Conservation (phyloP, 2,329 filamentous ascomycete genomes). For the Fusarium buharicum region DNA sequence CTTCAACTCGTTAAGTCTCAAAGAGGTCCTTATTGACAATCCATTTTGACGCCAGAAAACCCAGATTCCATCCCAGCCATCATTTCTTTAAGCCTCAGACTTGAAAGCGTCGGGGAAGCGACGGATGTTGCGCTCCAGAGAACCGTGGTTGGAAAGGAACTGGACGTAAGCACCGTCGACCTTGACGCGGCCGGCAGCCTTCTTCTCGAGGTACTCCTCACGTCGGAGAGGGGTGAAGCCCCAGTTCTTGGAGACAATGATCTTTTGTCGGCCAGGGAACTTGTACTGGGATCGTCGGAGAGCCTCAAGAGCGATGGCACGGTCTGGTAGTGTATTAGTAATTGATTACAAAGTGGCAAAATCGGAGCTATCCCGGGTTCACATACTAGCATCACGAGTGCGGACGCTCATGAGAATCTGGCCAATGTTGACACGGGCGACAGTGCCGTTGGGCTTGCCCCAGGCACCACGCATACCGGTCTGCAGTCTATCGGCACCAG, state of each 20-base stretch:
- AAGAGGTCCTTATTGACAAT: conserved; percentile 54
- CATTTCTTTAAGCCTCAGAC: conserved; percentile 63
- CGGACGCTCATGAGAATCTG: conserved; percentile 98
- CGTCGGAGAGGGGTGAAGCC: conserved; percentile 98
- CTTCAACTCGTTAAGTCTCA: conserved; percentile 48
- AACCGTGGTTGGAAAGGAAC: conserved; percentile 96
- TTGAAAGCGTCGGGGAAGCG: conserved; percentile 94
- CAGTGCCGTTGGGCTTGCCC: conserved; percentile 98
- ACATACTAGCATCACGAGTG: conserved; percentile 90
- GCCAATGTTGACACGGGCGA: conserved; percentile 99
- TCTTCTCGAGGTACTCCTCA: conserved; percentile 96
- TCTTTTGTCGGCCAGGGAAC: conserved; percentile 99
- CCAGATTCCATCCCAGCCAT: conserved; percentile 53
- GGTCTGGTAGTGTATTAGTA: conserved; percentile 66
- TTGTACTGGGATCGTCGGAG: conserved; percentile 99
- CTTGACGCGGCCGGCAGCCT: conserved; percentile 92
- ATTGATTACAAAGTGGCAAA: conserved; percentile 24
- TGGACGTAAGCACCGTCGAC: conserved; percentile 99
- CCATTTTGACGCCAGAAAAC: conserved; percentile 59
- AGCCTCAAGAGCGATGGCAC: conserved; percentile 93
- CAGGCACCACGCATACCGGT: conserved; percentile 99
- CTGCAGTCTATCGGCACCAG: conserved; percentile 99
- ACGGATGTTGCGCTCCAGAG: conserved; percentile 85
- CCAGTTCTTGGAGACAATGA: conserved; percentile 99
- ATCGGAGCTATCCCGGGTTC: background rate